Evolutionary conservation across 2,329 filamentous ascomycete species (phyloP), one percentile per base, ranked within the genome.

Genomic region (Colletotrichum musicola): DNA sequence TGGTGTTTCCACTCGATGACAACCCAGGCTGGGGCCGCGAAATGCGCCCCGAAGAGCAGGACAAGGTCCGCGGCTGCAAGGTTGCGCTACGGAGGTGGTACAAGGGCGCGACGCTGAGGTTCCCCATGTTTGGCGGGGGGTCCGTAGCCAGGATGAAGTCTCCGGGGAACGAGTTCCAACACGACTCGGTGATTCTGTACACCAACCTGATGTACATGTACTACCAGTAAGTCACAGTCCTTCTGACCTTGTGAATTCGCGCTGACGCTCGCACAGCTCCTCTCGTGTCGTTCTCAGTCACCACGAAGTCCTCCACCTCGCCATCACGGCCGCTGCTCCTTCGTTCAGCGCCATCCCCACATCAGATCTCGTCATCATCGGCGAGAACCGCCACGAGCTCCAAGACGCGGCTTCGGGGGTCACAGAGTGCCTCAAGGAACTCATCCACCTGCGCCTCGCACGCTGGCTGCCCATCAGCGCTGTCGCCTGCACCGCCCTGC

Each of bases 141-240:
- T 72, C 68, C 18, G 73, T 72, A n/a, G 73, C 74, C 13, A 74
- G 73, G 60, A 74, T 71, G 72, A 72, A 62, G 46, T 71, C 72
- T 22, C 68, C 73, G 7, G 72, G 71, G 30, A 77, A 73, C 30
- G 77, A 79, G 62, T 78, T 74, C 51, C 75, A 78, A 22, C 78
- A 83, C 62, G 80, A 83, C 62, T 83, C 82, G 1, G 77, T 82
- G 12, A 79, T 82, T 10, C 63, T 83, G 42, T 84, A 84, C 73
- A 83, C 81, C 4, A 84, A 83, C 49, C 72, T 85, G 70, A 82
- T 85, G 73, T 84, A 83, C 68, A 85, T 86, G 81, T 84, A 85
- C 64, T 86, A 85, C 69, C 79, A 85, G 82, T 86, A 76, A 72
- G 83, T 22, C 20, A 22, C 3, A 22, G 20, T 22, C 20, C 20